These are phyloP conservation scores for Suillus luteus DNA, from an alignment of 768 basidiomycete genomes.

Conservation along the genomic window DNA sequence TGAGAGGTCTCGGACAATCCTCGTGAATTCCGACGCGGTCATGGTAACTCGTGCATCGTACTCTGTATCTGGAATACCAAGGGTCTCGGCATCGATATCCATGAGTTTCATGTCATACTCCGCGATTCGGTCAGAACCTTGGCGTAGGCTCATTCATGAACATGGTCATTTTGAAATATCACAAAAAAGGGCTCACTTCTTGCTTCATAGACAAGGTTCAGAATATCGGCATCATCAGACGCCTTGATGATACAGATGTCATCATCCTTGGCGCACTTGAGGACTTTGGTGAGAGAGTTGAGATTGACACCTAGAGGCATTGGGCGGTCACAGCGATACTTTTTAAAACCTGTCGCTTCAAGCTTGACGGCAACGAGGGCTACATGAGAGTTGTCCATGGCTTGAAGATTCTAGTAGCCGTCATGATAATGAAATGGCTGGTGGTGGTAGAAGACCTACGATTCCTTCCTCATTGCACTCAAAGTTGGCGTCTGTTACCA, in stretches of 20 bases:
- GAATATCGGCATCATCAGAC: conserved; percentile 83
- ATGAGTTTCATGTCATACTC: conserved; percentile 99
- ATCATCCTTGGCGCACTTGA: conserved; percentile 97
- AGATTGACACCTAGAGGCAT: conserved; percentile 92
- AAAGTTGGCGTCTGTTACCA: conserved; percentile 97
- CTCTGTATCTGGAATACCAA: conserved; percentile 95
- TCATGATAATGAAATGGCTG: neutral
- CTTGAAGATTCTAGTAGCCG: conserved; percentile 73
- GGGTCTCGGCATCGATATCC: conserved; percentile 96
- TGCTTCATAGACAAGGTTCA: conserved; percentile 89
- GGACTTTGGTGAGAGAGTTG: conserved; percentile 86
- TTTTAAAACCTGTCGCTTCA: conserved; percentile 74
- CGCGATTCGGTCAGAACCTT: conserved; percentile 90
- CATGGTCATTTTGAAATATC: neutral
- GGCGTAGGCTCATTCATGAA: neutral
- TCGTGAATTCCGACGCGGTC: conserved; percentile 82
- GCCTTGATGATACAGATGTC: conserved; percentile 92
- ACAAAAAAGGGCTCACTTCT: conserved; percentile 57
- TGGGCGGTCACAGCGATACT: conserved; percentile 92
- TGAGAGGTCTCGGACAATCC: conserved; percentile 91
- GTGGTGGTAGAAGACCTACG: conserved; percentile 40
- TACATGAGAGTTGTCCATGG: conserved; percentile 99
- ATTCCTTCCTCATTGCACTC: conserved; percentile 96
- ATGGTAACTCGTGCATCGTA: conserved; percentile 93
- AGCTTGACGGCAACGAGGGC: conserved; percentile 92